Conservation (phyloP, 2,329 filamentous ascomycete genomes). For the Apiospora aurea region DNA sequence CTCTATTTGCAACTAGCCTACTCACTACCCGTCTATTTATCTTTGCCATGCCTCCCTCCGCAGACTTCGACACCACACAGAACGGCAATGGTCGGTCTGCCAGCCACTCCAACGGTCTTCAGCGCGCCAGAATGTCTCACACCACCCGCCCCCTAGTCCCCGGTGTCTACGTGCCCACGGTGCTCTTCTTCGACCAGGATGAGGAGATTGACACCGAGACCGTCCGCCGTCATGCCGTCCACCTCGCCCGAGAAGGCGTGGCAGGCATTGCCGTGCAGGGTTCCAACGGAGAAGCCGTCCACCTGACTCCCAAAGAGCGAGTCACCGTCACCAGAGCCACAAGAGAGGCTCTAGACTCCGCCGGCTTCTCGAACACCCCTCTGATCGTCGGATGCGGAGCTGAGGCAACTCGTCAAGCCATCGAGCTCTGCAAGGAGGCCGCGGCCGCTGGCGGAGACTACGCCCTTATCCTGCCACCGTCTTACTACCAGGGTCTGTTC, state of each 20-base stretch:
- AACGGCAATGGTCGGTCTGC: not conserved
- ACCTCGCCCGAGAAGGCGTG: constrained; percentile 68
- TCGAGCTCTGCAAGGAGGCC: constrained; percentile 69
- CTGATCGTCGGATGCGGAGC: constrained; percentile 72
- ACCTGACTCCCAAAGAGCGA: constrained; percentile 69
- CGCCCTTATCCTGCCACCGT: constrained; percentile 71
- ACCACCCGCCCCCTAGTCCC: constrained; percentile 2
- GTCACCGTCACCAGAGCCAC: constrained; percentile 65
- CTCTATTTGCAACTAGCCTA: not conserved
- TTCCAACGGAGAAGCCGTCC: constrained; percentile 76
- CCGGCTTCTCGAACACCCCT: constrained; percentile 59
- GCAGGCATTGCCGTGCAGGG: constrained; percentile 73
- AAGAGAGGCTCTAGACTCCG: constrained; percentile 64
- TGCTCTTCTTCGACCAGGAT: constrained; percentile 63
- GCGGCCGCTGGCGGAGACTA: constrained; percentile 70
- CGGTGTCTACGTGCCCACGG: constrained; percentile 67
- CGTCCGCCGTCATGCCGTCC: constrained; percentile 58
- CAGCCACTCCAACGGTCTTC: not conserved
- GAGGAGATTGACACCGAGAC: constrained; percentile 61
- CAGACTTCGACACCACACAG: not conserved
- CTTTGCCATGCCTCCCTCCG: constrained; percentile 8
- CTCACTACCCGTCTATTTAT: not conserved
- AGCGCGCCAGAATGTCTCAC: not conserved
- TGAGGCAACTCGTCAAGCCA: constrained; percentile 70
- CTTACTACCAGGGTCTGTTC: constrained; percentile 69